These are phyloP conservation scores for Colletotrichum somersetense DNA, from an alignment of 2,329 filamentous ascomycete species.

Conservation along the genomic window DNA sequence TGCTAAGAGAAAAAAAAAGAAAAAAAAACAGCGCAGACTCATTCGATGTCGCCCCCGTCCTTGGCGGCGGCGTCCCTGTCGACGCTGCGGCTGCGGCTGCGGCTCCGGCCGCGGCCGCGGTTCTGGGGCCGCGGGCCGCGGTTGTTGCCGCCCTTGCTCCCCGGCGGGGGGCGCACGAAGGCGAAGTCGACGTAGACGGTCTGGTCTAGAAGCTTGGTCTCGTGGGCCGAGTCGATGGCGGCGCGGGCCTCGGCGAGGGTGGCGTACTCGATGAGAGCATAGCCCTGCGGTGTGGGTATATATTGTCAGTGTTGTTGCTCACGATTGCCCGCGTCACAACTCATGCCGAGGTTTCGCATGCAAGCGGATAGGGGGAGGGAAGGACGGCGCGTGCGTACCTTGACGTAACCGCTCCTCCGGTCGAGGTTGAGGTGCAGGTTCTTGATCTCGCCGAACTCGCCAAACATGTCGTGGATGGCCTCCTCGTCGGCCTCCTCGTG, in stretches of 20 bases:
- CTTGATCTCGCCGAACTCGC: constrained; percentile 88
- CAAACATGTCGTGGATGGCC: constrained; percentile 83
- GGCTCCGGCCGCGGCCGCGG: constrained; percentile 49
- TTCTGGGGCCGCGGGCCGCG: constrained; percentile 56
- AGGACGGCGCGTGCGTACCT: constrained; percentile 63
- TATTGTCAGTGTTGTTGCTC: not conserved
- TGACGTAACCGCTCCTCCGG: constrained; percentile 85
- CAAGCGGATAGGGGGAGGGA: not conserved
- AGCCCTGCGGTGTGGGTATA: constrained; percentile 68
- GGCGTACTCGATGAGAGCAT: constrained; percentile 86
- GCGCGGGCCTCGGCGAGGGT: constrained; percentile 83
- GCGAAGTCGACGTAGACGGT: constrained; percentile 86
- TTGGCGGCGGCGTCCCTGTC: constrained; percentile 29
- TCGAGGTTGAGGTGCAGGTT: constrained; percentile 88
- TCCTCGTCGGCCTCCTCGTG: constrained; percentile 91
- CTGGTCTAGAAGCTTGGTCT: constrained; percentile 84
- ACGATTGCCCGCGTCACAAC: too few relatives aligned
- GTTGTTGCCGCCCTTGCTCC: constrained; percentile 48
- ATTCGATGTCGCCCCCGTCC: constrained; percentile 23
- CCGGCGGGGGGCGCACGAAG: constrained; percentile 82
- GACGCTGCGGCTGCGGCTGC: constrained; percentile 53
- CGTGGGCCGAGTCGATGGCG: constrained; percentile 85
- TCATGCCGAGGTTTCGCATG: not conserved
- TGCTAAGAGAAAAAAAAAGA: too few relatives aligned
- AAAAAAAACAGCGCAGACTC: not conserved